phyloP scores from a whole-genome alignment of 257 asterid species.

The Thymus mandschuricus region DNA sequence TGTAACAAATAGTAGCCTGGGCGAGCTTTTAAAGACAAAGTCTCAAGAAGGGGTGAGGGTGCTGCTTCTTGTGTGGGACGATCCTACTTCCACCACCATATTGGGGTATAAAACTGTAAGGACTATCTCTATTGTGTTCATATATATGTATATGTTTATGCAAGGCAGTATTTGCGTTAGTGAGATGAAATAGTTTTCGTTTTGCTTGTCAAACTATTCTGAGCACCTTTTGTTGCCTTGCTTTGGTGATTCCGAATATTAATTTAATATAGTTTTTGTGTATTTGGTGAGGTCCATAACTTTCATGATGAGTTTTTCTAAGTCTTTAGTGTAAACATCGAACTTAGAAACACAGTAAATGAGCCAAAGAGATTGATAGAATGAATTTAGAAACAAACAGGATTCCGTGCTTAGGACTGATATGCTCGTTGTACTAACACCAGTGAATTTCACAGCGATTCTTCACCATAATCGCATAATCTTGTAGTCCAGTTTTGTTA shows the following conservation, averaged over 20 bases:
- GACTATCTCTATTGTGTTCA: constrained; percentile 20
- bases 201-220: not conserved
- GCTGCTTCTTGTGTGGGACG: constrained; percentile 90
- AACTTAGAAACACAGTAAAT: no score
- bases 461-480: not conserved
- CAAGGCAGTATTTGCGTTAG: not conserved
- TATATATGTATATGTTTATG: not conserved
- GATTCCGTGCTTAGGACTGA: no score
- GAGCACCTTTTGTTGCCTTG: not conserved
- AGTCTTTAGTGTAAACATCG: not conserved
- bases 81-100: constrained; percentile 86
- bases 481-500: not conserved
- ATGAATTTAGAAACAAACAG: no score
- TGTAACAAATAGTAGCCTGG: constrained; percentile 50
- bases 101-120: constrained; percentile 91
- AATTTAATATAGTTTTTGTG: no score
- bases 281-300: no score
- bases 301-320: no score
- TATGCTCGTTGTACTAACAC: not conserved
- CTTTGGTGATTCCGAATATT: no score
- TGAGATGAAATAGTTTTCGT: not conserved
- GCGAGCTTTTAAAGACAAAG: constrained; percentile 76
- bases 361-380: not conserved
- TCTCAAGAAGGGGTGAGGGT: constrained; percentile 97
- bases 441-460: not conserved